Evolutionary conservation across 2,329 filamentous ascomycete genomes (phyloP).

Genomic region (Podosphaera fusca): DNA sequence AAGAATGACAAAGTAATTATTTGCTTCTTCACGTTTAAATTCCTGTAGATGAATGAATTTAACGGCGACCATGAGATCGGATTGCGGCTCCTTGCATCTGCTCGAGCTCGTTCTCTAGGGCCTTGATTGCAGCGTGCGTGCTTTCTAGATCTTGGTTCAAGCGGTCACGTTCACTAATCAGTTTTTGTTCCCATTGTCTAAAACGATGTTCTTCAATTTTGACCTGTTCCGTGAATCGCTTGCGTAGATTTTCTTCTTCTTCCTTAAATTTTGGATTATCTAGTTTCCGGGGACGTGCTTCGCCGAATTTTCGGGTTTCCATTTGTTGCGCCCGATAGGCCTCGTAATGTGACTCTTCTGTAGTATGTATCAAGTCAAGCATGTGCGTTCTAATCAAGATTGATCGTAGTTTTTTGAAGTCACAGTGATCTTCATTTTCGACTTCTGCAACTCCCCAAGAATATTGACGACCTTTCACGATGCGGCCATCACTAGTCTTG

Average conservation of each 20-base stretch:
- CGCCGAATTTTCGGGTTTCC: conserved; percentile 98
- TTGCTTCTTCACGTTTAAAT: background rate
- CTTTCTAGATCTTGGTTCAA: conserved; percentile 99
- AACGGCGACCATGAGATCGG: conserved; percentile 82
- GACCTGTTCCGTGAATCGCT: conserved; percentile 98
- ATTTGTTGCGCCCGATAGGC: conserved; percentile 98
- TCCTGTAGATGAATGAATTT: conserved; percentile 16
- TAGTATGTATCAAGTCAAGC: conserved; percentile 98
- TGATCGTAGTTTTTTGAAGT: conserved; percentile 99
- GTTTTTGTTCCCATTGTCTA: conserved; percentile 99
- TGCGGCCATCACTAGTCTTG: conserved; percentile 83
- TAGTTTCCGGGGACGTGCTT: conserved; percentile 87
- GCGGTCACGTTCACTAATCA: conserved; percentile 93
- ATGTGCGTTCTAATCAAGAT: conserved; percentile 98
- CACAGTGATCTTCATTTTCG: conserved; percentile 98
- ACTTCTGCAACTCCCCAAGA: conserved; percentile 98
- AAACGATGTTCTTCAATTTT: conserved; percentile 99
- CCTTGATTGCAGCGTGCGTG: conserved; percentile 85
- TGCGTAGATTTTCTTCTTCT: conserved; percentile 92
- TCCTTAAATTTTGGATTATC: conserved; percentile 99
- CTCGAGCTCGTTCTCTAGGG: conserved; percentile 80
- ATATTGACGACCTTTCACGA: conserved; percentile 97
- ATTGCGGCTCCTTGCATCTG: conserved; percentile 74
- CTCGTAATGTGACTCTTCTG: conserved; percentile 97
- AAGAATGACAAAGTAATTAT: conserved; percentile 17